A percentile compares a stretch with the other conserved stretches of the same genome.
Conservation (phyloP, 306 rosid genomes). For the Begonia loranthoides region DNA sequence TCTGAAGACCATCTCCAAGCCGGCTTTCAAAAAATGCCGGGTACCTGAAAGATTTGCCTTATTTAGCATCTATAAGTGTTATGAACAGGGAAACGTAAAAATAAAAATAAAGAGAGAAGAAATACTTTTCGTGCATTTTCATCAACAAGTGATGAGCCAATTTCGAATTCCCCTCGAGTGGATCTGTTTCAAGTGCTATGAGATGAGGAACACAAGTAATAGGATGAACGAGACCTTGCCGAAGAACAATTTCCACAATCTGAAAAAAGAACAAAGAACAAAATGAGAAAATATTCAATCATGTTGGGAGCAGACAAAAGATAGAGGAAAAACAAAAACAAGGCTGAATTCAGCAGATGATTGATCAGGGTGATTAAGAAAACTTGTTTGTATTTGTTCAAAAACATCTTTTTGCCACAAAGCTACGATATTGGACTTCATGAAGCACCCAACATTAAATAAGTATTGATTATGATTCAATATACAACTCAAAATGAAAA, state of each 20-base stretch:
- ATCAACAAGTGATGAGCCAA: conserved; percentile 91
- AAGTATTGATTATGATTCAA: too few relatives aligned
- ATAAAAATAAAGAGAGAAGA: conserved; percentile 11
- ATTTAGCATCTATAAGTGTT: conserved; percentile 16
- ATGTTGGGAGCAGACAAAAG: neutral
- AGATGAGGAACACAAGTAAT: conserved; percentile 95
- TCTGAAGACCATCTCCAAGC: conserved; percentile 97
- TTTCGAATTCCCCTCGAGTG: conserved; percentile 64
- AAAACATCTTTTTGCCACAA: too few relatives aligned
- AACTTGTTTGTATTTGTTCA: too few relatives aligned
- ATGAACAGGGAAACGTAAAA: neutral
- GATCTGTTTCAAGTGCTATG: conserved; percentile 97
- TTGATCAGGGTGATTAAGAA: neutral
- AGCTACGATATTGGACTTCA: too few relatives aligned
- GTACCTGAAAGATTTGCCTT: conserved; percentile 55
- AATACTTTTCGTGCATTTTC: conserved; percentile 95
- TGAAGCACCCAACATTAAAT: too few relatives aligned
- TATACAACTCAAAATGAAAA: too few relatives aligned
- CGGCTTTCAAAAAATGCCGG: conserved; percentile 97
- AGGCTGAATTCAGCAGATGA: neutral
- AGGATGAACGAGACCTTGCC: conserved; percentile 99
- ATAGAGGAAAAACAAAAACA: neutral
- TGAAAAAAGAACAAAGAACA: conserved; percentile 17
- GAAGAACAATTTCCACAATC: conserved; percentile 93
- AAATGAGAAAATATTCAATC: conserved; percentile 1